Evolutionary conservation across 148 eudicot species (phyloP), one percentile per base, ranked within the genome.

Genomic region (Fagopyrum esculentum): DNA sequence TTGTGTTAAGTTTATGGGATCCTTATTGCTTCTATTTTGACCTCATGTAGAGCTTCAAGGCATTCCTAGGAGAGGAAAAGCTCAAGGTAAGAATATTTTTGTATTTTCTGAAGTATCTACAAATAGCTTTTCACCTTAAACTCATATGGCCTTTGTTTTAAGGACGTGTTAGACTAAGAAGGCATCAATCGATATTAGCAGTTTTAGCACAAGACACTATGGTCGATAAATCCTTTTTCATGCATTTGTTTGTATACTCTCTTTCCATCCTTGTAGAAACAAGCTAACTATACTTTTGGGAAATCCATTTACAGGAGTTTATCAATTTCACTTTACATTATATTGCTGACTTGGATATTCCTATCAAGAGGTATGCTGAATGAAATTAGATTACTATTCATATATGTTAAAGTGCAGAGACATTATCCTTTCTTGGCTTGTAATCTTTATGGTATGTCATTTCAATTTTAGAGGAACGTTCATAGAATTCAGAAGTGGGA

Each of bases 281-380:
- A 35, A 35, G 40, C 35, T 43, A 26, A 61, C 68, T 26, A 61
- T 26, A 61, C 30, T 61, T 35, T 81, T 69, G 12, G 72, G 49
- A 40, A 46, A 69, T 69, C 8, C 12, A 12, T 40, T 19, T 80
- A 77, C 94, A 95, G 99, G 97, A 92, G 82, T 86, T 95, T 73
- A 92, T 92, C 55, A 92, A 95, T 85, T 95, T 90, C 79, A 89
- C 96, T 6, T 89, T 95, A 3, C 94, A 87, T 75, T 95, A 95
- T 79, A 89, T 95, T 74, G 99, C 99, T 46, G 96, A 95, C 71
- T 73, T 95, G 82, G 99, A 95, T 79, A 95, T 95, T 77, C 99
- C 97, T 51, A 90, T 95, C 12, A 95, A 95, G 83, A 86, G 97
- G 99, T 92, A 79, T 75, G 68, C 60, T 29, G 26, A 52, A 57